Percentiles rank a stretch among this genome's conserved stretches.
phyloP scores from a whole-genome alignment of 225 moss, liverwort and hornwort species.

The Marchantia polymorpha region DNA sequence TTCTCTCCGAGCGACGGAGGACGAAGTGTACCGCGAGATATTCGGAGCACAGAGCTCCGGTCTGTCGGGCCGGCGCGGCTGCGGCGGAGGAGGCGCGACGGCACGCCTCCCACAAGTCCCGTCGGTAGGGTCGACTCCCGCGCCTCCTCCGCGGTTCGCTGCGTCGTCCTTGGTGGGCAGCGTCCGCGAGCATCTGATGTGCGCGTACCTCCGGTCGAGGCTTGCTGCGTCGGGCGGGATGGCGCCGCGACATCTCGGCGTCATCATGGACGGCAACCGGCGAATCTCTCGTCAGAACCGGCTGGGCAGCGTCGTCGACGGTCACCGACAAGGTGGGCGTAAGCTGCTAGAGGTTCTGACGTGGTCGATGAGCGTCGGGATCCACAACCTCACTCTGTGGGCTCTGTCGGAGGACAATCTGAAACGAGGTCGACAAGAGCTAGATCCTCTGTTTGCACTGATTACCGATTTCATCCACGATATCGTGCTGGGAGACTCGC shows the following conservation, averaged over 20 bases:
- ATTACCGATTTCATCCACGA: not conserved
- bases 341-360: conserved; percentile 6
- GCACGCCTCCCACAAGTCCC: not conserved
- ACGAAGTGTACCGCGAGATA: not conserved
- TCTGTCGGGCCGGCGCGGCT: not conserved
- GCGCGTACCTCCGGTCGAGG: not conserved
- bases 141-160: too few species aligned
- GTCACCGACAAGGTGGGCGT: not conserved
- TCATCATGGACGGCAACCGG: conserved; percentile 22
- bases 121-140: not conserved
- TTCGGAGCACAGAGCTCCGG: not conserved
- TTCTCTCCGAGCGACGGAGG: not conserved
- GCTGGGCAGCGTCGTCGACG: not conserved
- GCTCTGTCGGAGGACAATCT: conserved; percentile 15
- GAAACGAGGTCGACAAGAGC: conserved; percentile 5
- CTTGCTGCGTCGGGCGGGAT: not conserved
- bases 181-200: conserved; percentile 4
- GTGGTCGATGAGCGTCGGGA: conserved; percentile 7
- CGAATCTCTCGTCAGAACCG: not conserved
- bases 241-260: conserved; percentile 5
- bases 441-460: conserved; percentile 2
- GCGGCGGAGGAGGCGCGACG: not conserved
- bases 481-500: not conserved
- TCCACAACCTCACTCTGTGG: conserved; percentile 11
- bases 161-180: not conserved